phyloP scores from a whole-genome alignment of 2,329 filamentous ascomycete genomes.

The Amphichorda felina region DNA sequence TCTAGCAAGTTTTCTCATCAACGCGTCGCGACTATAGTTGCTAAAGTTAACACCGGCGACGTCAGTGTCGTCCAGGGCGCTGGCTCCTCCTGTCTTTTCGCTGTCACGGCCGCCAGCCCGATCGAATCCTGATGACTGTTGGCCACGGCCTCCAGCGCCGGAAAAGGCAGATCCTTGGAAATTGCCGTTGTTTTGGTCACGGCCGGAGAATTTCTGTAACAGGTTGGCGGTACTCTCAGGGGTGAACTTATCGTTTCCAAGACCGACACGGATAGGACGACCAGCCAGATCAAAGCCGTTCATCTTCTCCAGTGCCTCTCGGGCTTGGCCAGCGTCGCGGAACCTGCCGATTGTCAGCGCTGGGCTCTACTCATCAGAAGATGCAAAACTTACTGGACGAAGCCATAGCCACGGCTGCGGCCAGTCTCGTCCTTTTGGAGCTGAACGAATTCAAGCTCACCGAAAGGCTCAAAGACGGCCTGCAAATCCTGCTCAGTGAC shows the following conservation, averaged over 20 bases:
- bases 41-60: conserved; percentile 98
- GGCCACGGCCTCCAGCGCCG: conserved; percentile 76
- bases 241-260: conserved; percentile 99
- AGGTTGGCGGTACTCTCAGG: conserved; percentile 90
- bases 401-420: conserved; percentile 89
- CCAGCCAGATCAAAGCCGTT: conserved; percentile 97
- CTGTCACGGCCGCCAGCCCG: conserved; percentile 79
- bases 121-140: conserved; percentile 65
- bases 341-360: conserved; percentile 43
- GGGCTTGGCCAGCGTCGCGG: conserved; percentile 78
- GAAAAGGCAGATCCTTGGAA: conserved; percentile 89
- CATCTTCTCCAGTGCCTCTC: conserved; percentile 96
- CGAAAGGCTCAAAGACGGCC: conserved; percentile 95
- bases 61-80: conserved; percentile 93
- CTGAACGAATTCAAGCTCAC: conserved; percentile 94
- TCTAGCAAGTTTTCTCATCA: conserved; percentile 97
- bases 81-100: conserved; percentile 83
- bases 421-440: conserved; percentile 91
- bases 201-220: conserved; percentile 81
- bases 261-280: conserved; percentile 93
- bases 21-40: conserved; percentile 95
- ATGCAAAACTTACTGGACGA: conserved; percentile 73
- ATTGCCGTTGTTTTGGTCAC: conserved; percentile 42
- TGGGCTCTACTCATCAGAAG: background rate
- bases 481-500: conserved; percentile 93